Evolutionary conservation across 306 rosid genomes (phyloP), one percentile per base, ranked within the genome.

Genomic region (Vigna hirtella): DNA sequence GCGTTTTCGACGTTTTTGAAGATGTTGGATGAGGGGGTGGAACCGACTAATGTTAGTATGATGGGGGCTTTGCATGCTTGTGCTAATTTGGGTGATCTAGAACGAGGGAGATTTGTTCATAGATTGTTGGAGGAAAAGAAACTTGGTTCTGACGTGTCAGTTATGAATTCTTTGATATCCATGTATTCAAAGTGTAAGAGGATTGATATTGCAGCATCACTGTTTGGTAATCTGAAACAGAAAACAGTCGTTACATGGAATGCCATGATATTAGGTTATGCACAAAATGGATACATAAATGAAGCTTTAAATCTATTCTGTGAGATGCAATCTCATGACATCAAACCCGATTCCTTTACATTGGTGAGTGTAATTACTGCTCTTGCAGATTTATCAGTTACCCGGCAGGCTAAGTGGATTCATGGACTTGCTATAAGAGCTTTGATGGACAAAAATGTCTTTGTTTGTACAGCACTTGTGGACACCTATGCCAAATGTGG

Each of bases 321-420:
- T 68, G 79, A 67, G 59, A 94, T 94, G 98, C 89, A 83, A 66
- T 85, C 88, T 40, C 81, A 82, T 56, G 83, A 63, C 72, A 70
- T 87, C 43, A 89, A 89, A 77, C 92, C 88, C 28, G 98, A 94
- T 83, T 91, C 96, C 42, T 94, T 91, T 70, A 91, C 97, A 7
- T 85, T 94, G 79, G 98, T 94, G 18, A 88, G 97, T 70, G 98
- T 90, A 61, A 85, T 88, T 65, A 85, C 91, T 20, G 97, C 98
- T 59, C 79, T 94, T 66, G 94, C 97, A 1, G 97, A 90, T 45
- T 90, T 94, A 77, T 94, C 98, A 1, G 87, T 89, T 68, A 87
- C 85, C 5, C 94, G 94, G 20, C 94, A 89, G 53, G 96, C 98
- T 18, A 94, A 90, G 89, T 94, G 98, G 98, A 89, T 94, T 81